These are phyloP conservation scores for Insectozyma bohioensis DNA, from an alignment of 1,139 yeast genomes.

Conservation along the genomic window DNA sequence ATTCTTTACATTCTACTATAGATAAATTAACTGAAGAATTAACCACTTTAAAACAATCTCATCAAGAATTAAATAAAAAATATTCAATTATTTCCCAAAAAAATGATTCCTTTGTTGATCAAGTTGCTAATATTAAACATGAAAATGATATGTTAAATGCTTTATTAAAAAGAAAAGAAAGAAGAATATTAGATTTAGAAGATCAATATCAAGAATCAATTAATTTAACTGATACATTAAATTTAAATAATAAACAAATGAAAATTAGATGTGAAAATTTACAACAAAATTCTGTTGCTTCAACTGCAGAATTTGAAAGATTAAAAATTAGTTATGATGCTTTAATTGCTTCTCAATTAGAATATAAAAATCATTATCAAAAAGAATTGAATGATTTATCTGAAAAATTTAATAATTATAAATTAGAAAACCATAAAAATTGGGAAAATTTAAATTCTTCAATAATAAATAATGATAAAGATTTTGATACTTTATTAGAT, in stretches of 20 bases:
- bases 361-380: constrained; percentile 54
- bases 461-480: constrained; percentile 42
- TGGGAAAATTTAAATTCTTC: constrained; percentile 29
- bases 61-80: constrained; percentile 48
- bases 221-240: constrained; percentile 44
- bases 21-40: constrained; percentile 53
- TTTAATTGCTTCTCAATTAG: constrained; percentile 53
- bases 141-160: constrained; percentile 69
- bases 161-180: constrained; percentile 60
- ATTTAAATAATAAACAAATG: constrained; percentile 48
- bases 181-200: constrained; percentile 63
- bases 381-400: constrained; percentile 29
- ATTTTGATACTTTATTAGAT: constrained; percentile 44
- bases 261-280: constrained; percentile 50
- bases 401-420: constrained; percentile 34
- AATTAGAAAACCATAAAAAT: constrained; percentile 32
- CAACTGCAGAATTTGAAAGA: constrained; percentile 56
- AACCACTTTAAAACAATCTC: constrained; percentile 38
- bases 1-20: constrained; percentile 53
- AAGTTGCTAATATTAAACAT: constrained; percentile 66
- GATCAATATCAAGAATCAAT: constrained; percentile 48
- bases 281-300: constrained; percentile 45
- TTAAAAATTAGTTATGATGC: constrained; percentile 65
- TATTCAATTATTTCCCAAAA: constrained; percentile 45
- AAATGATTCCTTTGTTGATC: constrained; percentile 63